Conservation (phyloP, 1,139 yeast species). For the Debaryomycetaceae sp. region DNA sequence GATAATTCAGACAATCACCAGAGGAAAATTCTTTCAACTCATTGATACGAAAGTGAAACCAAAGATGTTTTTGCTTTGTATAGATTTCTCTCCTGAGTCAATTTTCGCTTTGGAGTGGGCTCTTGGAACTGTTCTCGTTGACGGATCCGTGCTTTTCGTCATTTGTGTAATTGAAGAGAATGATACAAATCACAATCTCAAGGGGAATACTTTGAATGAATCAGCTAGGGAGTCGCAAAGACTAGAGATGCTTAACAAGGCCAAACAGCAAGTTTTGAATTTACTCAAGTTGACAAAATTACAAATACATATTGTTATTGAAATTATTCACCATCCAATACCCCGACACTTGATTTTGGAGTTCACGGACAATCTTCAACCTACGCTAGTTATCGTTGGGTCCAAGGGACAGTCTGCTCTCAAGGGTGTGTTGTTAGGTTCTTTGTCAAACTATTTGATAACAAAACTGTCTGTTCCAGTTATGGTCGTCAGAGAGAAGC, state of each 20-base stretch:
- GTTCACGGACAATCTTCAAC: slow-evolving; percentile 76
- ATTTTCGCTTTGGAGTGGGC: slow-evolving; percentile 87
- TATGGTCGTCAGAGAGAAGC: slow-evolving; percentile 82
- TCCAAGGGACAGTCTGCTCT: slow-evolving; percentile 74
- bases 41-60: slow-evolving; percentile 51
- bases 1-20: slow-evolving; percentile 63
- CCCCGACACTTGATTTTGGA: slow-evolving; percentile 85
- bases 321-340: slow-evolving; percentile 78
- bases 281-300: slow-evolving; percentile 67
- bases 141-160: slow-evolving; percentile 78
- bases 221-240: slow-evolving; percentile 49
- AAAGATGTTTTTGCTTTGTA: slow-evolving; percentile 70
- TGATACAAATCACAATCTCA: slow-evolving; percentile 43
- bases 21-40: slow-evolving; percentile 65
- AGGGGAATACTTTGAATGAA: slow-evolving; percentile 39
- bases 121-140: slow-evolving; percentile 79
- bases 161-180: slow-evolving; percentile 77
- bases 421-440: slow-evolving; percentile 73
- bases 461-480: slow-evolving; percentile 82
- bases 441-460: slow-evolving; percentile 72
- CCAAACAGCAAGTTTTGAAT: slow-evolving; percentile 57
- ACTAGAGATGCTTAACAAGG: slow-evolving; percentile 55
- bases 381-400: slow-evolving; percentile 80
- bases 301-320: slow-evolving; percentile 73
- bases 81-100: slow-evolving; percentile 84